phyloP scores from a whole-genome alignment of 768 basidiomycete genomes.

The Naganishia vaughanmartiniae region DNA sequence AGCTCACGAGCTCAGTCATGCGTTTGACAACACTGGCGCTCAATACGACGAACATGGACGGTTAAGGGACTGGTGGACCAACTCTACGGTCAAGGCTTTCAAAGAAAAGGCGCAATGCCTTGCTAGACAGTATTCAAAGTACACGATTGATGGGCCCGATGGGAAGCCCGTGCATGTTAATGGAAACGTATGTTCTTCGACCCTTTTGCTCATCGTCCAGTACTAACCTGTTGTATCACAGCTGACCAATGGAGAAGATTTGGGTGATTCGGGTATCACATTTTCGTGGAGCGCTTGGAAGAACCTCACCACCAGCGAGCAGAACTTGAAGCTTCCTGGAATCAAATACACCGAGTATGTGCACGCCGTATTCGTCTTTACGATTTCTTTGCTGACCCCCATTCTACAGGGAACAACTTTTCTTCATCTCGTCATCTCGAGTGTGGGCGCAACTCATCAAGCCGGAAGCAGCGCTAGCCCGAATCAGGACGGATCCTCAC shows the following conservation, averaged over 20 bases:
- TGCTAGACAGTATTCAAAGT: constrained; percentile 83
- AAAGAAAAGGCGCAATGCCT: constrained; percentile 80
- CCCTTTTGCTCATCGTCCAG: constrained; percentile 50
- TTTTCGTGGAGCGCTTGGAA: constrained; percentile 87
- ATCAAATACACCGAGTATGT: constrained; percentile 53
- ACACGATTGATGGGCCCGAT: constrained; percentile 78
- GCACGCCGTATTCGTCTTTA: neutral
- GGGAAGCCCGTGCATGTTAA: constrained; percentile 82
- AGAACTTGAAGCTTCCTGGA: constrained; percentile 73
- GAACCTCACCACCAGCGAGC: constrained; percentile 58
- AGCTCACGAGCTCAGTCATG: constrained; percentile 26
- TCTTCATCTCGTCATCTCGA: constrained; percentile 85
- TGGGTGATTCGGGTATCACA: constrained; percentile 50
- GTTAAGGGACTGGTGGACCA: constrained; percentile 89
- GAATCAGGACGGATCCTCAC: constrained; percentile 83
- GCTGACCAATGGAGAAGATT: constrained; percentile 50
- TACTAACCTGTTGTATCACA: constrained; percentile 17
- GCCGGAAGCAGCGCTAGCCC: constrained; percentile 68
- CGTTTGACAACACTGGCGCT: constrained; percentile 64
- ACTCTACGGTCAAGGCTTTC: constrained; percentile 76
- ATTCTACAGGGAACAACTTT: constrained; percentile 73
- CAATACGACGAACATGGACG: constrained; percentile 87
- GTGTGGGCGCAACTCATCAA: constrained; percentile 84
- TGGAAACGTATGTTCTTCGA: constrained; percentile 56
- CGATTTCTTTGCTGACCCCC: neutral